Evolutionary conservation across 768 basidiomycete genomes (phyloP), one percentile per base, ranked within the genome.

Genomic region (Tulasnella sp.): DNA sequence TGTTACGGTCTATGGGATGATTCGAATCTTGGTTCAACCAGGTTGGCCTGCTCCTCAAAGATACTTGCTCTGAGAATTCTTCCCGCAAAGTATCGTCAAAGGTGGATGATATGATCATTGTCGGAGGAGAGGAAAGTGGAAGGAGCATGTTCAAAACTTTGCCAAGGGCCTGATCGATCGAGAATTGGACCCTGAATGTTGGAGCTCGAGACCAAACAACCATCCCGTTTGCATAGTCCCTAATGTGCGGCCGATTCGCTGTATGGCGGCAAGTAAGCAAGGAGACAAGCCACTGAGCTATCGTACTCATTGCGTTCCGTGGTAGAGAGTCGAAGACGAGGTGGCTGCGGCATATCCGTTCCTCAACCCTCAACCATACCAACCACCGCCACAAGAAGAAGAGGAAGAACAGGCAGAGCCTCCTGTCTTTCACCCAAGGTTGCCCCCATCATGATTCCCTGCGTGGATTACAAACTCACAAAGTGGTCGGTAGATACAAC

Each of bases 401-500:
- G 86, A 86, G 85, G 69, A 83, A 17, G 74, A 80, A 58, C 74
- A 81, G 62, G 77, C 80, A 15, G 70, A 73, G 24, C 34, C 34
- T 38, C 34, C 34, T 5, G 15, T 38, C 34, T 88, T 84, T 58
- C 67, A 80, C 42, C 77, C 77, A 13, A 64, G 73, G 69, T 64
- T 27, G 11, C 19, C 50, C 44, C 24, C 43, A 15, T 17, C 9
- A 42, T 34, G 13, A 10, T 45, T 45, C 48, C 64, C 26, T 41
- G 47, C 32, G n/a, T 3, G 10, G 32, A 11, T 2, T 2, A 3
- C 19, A 7, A 9, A 26, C 29, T 21, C 56, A 9, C 21, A 48
- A 53, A 27, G 67, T 29, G 80, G 80, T 1, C 72, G 44, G 34
- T 61, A 71, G 89, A 56, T 87, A 88, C 68, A 94, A 94, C 68